phyloP scores from a whole-genome alignment of 805 yeast species.

The Maudiozyma barnettii region DNA sequence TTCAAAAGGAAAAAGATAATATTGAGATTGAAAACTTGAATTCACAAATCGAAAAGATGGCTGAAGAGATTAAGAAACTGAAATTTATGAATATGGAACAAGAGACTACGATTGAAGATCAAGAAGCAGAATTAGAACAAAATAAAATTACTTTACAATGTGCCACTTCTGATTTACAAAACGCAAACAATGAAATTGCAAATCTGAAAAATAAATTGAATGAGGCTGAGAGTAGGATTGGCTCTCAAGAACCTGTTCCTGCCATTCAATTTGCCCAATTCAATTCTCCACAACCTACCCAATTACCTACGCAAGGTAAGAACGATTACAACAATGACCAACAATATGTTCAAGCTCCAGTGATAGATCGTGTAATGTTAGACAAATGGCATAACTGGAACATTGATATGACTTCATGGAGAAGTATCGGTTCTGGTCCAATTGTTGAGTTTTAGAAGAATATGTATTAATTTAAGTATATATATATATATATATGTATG shows the following conservation, averaged over 20 bases:
- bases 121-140: constrained; percentile 29
- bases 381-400: constrained; percentile 78
- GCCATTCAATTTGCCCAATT: constrained; percentile 11
- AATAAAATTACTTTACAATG: constrained; percentile 4
- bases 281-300: constrained; percentile 3
- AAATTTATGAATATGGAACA: constrained; percentile 29
- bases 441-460: constrained; percentile 35
- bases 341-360: constrained; percentile 4
- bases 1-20: constrained; percentile 29
- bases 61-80: constrained; percentile 27
- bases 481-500: constrained; percentile 3
- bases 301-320: not conserved
- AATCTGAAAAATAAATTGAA: constrained; percentile 21
- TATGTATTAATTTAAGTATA: not conserved
- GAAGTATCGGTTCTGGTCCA: constrained; percentile 59
- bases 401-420: constrained; percentile 79
- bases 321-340: not conserved
- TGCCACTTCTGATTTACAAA: not conserved
- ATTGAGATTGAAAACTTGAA: constrained; percentile 30
- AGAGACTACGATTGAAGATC: constrained; percentile 27
- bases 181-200: not conserved
- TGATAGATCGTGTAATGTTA: constrained; percentile 44
- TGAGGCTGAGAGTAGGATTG: constrained; percentile 5
- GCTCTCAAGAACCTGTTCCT: not conserved
- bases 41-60: constrained; percentile 31